These are phyloP conservation scores for Fomitiporia mediterranea DNA, from an alignment of 1,284 basidiomycete genomes.

Conservation along the genomic window DNA sequence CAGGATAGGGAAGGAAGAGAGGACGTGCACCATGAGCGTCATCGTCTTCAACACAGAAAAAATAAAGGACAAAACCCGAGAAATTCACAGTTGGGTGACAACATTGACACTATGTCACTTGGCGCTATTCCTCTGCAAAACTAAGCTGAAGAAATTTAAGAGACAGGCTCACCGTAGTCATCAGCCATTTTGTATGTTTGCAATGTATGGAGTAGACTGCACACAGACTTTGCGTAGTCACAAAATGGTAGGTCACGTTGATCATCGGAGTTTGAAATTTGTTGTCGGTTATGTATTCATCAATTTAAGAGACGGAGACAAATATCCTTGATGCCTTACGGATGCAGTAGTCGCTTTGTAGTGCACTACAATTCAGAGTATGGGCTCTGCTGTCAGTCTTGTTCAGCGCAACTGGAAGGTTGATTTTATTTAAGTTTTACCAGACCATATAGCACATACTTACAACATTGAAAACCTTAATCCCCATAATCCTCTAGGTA, in stretches of 20 bases:
- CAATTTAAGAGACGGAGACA: not conserved
- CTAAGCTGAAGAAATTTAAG: not conserved
- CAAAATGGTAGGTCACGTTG: not conserved
- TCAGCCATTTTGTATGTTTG: conserved; percentile 21
- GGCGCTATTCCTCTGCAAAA: not conserved
- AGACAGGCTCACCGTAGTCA: conserved; percentile 21
- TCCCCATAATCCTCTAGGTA: too few species aligned
- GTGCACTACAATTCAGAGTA: not conserved
- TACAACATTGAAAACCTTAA: too few species aligned
- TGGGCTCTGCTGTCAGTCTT: conserved; percentile 7
- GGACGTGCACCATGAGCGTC: conserved; percentile 23
- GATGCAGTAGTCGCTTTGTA: not conserved
- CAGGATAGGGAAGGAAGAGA: conserved; percentile 10
- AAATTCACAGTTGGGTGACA: conserved; percentile 12
- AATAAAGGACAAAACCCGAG: conserved; percentile 8
- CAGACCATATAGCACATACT: too few species aligned
- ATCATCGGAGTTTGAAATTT: not conserved
- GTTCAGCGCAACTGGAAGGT: conserved; percentile 6
- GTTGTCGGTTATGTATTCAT: not conserved
- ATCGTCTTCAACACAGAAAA: conserved; percentile 17
- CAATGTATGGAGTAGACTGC: too few species aligned
- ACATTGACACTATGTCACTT: conserved; percentile 1
- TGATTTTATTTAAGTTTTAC: not conserved
- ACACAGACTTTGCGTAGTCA: too few species aligned
- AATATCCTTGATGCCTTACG: not conserved